phyloP scores from a whole-genome alignment of 495 filamentous ascomycete genomes.

The Hyaloscypha bicolor region DNA sequence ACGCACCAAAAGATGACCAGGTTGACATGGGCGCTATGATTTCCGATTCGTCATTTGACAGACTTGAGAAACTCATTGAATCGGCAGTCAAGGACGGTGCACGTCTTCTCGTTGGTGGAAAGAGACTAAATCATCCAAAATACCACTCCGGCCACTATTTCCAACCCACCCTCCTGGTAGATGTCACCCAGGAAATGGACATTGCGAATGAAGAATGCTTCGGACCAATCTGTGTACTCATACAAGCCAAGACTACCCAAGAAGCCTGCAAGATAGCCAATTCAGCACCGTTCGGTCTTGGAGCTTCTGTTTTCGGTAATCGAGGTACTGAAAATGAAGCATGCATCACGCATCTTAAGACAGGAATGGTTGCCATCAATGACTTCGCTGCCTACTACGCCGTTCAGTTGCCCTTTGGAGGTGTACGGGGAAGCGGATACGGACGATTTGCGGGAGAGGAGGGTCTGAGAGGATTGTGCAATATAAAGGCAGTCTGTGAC shows the following conservation, averaged over 20 bases:
- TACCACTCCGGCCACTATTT: constrained; percentile 88
- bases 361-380: constrained; percentile 91
- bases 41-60: constrained; percentile 69
- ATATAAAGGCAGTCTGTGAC: constrained; percentile 80
- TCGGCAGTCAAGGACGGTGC: constrained; percentile 81
- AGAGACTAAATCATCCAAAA: constrained; percentile 64
- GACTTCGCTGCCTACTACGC: constrained; percentile 94
- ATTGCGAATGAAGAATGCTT: constrained; percentile 93
- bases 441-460: constrained; percentile 92
- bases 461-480: constrained; percentile 81
- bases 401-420: constrained; percentile 91
- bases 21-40: constrained; percentile 90
- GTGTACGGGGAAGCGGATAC: constrained; percentile 83
- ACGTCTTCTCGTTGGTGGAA: constrained; percentile 80
- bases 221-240: constrained; percentile 83
- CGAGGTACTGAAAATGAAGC: constrained; percentile 47
- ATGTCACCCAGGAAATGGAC: constrained; percentile 76
- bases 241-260: constrained; percentile 64
- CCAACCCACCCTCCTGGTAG: constrained; percentile 81
- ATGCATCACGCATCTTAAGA: constrained; percentile 68
- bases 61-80: constrained; percentile 69
- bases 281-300: constrained; percentile 74
- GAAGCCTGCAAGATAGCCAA: constrained; percentile 75
- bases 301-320: constrained; percentile 78
- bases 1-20: constrained; percentile 48